Evolutionary conservation across 768 basidiomycete species (phyloP), one percentile per base, ranked within the genome.

Genomic region (Hysterangium stoloniferum): DNA sequence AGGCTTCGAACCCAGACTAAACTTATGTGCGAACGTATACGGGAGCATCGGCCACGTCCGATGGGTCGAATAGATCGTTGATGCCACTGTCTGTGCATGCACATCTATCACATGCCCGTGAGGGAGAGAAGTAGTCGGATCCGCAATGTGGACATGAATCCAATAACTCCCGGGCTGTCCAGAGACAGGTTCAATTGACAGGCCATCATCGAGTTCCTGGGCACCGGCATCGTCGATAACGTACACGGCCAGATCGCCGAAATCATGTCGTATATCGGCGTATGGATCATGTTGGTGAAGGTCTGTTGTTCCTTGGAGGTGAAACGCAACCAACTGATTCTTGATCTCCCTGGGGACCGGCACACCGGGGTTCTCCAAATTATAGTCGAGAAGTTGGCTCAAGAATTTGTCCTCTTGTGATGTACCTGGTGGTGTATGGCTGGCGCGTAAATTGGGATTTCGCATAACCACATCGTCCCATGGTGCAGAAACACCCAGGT

Each of bases 61-160:
- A 53, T 88, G 79, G 0, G 73, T 59, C 42, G 84, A 74, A 64
- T 99, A 99, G 0, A 68, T 58, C 0, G 86, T 76, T 37, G 72
- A 61, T 2, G 68, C 69, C 51, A 71, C 68, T 38, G 68, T 59
- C 4, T 72, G 68, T 0, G 94, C 94, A 4, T 70, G 64, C 24
- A 70, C 65, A 1, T 85, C 73, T 2, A 92, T 60, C 5, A 68
- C 57, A 62, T 94, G 84, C 1, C 72, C 73, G 0, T 86, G 86
- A 17, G 82, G 84, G 22, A 99, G 72, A 42, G 84, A 57, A 9
- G 82, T 71, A 1, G 90, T 91, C 0, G 94, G 94, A 63, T 99
- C 96, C 8, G 96, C 94, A 50, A 99, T 75, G 61, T 98, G 96
- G 22, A 85, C 73, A 58, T 97, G 94, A 9, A 95, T 62, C 95